phyloP scores from a whole-genome alignment of 2,329 filamentous ascomycete genomes.

The Raffaelea ambrosiae region DNA sequence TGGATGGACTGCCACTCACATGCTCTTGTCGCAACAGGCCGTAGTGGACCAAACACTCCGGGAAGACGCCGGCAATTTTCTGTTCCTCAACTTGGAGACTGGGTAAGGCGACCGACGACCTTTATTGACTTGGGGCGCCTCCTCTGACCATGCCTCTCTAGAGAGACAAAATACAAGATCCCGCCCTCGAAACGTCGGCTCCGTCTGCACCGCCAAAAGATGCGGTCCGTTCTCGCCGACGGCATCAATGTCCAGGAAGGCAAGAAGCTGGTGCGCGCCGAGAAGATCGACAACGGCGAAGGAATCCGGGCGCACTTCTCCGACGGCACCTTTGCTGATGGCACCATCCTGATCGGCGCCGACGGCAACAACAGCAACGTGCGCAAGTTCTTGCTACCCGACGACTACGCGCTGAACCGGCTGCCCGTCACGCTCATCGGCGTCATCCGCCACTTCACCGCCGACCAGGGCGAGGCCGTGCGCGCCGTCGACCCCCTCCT shows the following conservation, averaged over 20 bases:
- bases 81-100: neutral
- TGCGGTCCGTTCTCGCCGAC: constrained; percentile 21
- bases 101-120: neutral
- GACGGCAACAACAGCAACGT: constrained; percentile 30
- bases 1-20: too few species aligned
- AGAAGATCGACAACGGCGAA: constrained; percentile 17
- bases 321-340: constrained; percentile 23
- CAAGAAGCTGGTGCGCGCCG: constrained; percentile 21
- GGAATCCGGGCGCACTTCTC: constrained; percentile 19
- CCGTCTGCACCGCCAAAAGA: constrained; percentile 26
- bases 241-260: constrained; percentile 23
- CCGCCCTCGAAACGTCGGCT: constrained; percentile 13
- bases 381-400: constrained; percentile 24
- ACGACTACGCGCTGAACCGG: constrained; percentile 19
- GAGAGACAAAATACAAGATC: neutral
- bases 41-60: neutral
- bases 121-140: neutral
- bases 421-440: constrained; percentile 30
- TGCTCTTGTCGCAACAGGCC: neutral
- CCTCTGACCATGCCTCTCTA: neutral
- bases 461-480: constrained; percentile 27
- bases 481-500: constrained; percentile 43
- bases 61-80: neutral
- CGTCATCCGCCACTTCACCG: constrained; percentile 26
- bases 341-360: constrained; percentile 28